These are phyloP conservation scores for Rhinocladiella mackenziei DNA, from an alignment of 2,329 filamentous ascomycete genomes.

Conservation along the genomic window DNA sequence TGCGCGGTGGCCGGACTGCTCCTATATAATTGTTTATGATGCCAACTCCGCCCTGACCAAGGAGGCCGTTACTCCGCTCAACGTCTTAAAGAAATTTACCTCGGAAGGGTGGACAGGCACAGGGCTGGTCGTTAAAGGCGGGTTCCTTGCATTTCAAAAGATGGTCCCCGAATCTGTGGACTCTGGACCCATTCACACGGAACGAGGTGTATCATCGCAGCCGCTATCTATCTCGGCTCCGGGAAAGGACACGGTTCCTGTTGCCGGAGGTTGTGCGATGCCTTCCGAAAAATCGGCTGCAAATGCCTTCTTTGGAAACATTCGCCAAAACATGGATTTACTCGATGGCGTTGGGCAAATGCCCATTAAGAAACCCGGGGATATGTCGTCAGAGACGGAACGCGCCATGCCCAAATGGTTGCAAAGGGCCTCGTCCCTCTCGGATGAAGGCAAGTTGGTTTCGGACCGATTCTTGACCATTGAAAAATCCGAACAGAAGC, in stretches of 20 bases:
- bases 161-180: conserved; percentile 65
- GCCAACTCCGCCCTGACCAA: conserved; percentile 69
- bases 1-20: conserved; percentile 67
- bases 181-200: conserved; percentile 36
- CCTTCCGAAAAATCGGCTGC: conserved; percentile 63
- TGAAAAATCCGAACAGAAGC: conserved; percentile 77
- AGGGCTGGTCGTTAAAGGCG: conserved; percentile 72
- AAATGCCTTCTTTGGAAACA: conserved; percentile 93
- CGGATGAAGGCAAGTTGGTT: conserved; percentile 72
- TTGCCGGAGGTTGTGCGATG: conserved; percentile 85
- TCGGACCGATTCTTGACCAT: conserved; percentile 80
- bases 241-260: conserved; percentile 61
- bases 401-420: conserved; percentile 72
- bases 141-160: conserved; percentile 69
- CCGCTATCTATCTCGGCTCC: conserved; percentile 51
- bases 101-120: conserved; percentile 75
- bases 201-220: conserved; percentile 40
- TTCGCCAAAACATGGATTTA: conserved; percentile 93
- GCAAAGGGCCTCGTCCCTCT: conserved; percentile 59
- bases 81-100: conserved; percentile 89
- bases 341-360: conserved; percentile 88
- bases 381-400: conserved; percentile 46
- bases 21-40: conserved; percentile 84
- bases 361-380: conserved; percentile 55
- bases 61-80: conserved; percentile 74